Evolutionary conservation across 1,284 basidiomycete species (phyloP), one percentile per base, ranked within the genome.

Genomic region (Boletus semigastroideus): DNA sequence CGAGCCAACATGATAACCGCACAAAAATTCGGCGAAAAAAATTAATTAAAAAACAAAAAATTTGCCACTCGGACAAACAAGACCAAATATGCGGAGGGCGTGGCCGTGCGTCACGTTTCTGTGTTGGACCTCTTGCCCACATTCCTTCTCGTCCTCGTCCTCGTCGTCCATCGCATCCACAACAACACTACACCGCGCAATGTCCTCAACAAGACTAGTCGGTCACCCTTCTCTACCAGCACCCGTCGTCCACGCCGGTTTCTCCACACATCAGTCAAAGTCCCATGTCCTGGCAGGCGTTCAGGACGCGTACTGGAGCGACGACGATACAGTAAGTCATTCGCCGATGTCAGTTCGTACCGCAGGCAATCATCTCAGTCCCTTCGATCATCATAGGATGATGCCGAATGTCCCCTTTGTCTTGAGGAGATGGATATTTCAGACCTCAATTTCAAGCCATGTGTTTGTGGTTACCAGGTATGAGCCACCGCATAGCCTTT

Each of bases 381-480:
- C 28, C 28, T 53, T 49, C 57, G 61, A 58, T 59, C 54, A 47
- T 53, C 59, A 1, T 58, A 97, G 94, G 97, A 99, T 73, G 94
- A 98, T 66, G 90, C 92, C 62, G 96, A 99, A 66, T 99, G 97
- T 74, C 94, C 97, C 43, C 85, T 99, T 57, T 99, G 97, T 75
- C 84, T 98, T 52, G 97, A 99, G 70, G 95, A 98, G 74, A 94
- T 99, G 85, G 97, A 99, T 74, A 84, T 99, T 58, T 95, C 94
- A 39, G 97, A 99, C 80, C 84, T 98, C 69, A 97, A 98, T 78
- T 99, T 99, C 79, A 97, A 96, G 77, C 97, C 97, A 17, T 99
- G 97, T 73, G 87, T 95, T 50, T 99, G 97, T 74, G 97, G 97
- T 60, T 97, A 99, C 75, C 95, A 98, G 81, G 95, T 92, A 69